Evolutionary conservation across 164 flowering plant species (phyloP).

Genomic region (Aristolochia californica): DNA sequence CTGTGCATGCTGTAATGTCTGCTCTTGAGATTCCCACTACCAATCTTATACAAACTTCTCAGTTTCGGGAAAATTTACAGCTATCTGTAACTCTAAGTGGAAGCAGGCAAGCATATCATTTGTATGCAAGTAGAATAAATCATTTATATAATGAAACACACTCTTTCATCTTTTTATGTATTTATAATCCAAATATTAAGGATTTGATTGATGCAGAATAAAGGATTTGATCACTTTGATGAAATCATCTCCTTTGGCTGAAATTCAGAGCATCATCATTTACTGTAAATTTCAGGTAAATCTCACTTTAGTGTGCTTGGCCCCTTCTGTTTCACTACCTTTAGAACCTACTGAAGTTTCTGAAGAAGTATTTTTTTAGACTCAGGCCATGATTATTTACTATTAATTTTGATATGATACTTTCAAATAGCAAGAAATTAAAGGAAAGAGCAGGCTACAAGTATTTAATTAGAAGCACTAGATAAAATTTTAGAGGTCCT

Average conservation of each 20-base stretch:
- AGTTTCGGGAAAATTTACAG: conserved; percentile 62
- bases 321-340: not conserved
- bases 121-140: not conserved
- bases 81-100: conserved; percentile 56
- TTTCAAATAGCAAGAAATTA: too few species aligned
- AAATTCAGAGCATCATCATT: conserved; percentile 64
- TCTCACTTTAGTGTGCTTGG: not conserved
- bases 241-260: conserved; percentile 51
- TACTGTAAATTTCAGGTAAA: conserved; percentile 96
- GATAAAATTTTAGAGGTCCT: too few species aligned
- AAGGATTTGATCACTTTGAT: conserved; percentile 66
- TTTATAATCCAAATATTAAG: too few species aligned
- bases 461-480: too few species aligned
- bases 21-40: conserved; percentile 66
- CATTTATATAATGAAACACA: not conserved
- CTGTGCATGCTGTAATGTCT: conserved; percentile 57
- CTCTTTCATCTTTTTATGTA: not conserved
- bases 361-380: not conserved
- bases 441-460: too few species aligned
- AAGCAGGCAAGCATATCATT: conserved; percentile 44
- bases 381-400: too few species aligned
- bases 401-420: too few species aligned
- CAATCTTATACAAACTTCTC: conserved; percentile 57
- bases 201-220: conserved; percentile 33
- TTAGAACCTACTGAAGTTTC: not conserved